Conservation (phyloP, 257 asterid species). For the Solanum chmielewskii region DNA sequence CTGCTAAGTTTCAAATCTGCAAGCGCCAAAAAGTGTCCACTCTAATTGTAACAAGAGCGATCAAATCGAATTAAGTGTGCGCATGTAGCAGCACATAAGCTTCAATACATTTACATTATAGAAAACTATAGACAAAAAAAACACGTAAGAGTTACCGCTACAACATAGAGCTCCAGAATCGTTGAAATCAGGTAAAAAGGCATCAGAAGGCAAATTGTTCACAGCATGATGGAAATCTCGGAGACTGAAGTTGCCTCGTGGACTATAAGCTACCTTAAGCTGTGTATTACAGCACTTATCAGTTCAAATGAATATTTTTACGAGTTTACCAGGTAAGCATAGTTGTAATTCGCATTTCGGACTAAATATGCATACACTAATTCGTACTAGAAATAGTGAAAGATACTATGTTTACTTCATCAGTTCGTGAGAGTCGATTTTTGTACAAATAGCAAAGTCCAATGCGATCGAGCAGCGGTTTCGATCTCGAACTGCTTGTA, state of each 20-base stretch:
- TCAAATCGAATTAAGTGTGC: neutral
- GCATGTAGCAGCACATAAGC: neutral
- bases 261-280: constrained; percentile 84
- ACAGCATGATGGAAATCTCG: constrained; percentile 87
- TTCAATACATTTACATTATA: neutral
- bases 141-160: constrained; percentile 15
- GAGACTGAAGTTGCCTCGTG: constrained; percentile 69
- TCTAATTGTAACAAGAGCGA: neutral
- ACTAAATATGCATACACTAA: neutral
- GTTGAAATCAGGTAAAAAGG: constrained; percentile 41
- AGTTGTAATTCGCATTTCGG: neutral
- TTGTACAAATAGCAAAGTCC: constrained; percentile 60
- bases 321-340: neutral
- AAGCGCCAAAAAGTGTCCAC: constrained; percentile 6
- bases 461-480: constrained; percentile 61
- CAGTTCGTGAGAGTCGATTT: constrained; percentile 38
- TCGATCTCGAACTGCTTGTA: constrained; percentile 17
- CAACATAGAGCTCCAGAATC: constrained; percentile 27
- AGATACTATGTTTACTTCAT: constrained; percentile 35
- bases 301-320: neutral
- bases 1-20: constrained; percentile 62
- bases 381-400: neutral
- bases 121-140: neutral
- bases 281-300: constrained; percentile 23
- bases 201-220: constrained; percentile 67